Percentiles rank a stretch among this genome's conserved stretches.
Evolutionary conservation across 2,329 filamentous ascomycete species (phyloP).

Genomic region (Atkinsonella hypoxylon): DNA sequence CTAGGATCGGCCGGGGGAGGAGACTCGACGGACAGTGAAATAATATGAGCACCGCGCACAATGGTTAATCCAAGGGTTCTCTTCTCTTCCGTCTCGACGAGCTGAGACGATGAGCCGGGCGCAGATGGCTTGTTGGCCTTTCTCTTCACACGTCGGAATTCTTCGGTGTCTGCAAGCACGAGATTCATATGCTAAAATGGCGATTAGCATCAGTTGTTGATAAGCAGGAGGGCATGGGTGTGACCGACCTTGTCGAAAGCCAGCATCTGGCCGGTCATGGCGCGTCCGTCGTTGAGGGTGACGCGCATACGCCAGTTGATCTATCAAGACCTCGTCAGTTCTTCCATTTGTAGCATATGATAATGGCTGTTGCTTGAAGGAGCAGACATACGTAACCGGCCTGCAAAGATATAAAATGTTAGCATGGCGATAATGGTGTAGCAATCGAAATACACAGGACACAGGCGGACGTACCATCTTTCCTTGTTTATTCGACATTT

Average conservation of each 20-base stretch:
- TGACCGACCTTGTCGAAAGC: slow-evolving; percentile 82
- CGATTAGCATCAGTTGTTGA: neutral
- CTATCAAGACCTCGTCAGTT: slow-evolving; percentile 31
- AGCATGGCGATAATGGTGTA: slow-evolving; percentile 41
- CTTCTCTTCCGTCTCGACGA: slow-evolving; percentile 89
- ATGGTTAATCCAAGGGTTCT: slow-evolving; percentile 92
- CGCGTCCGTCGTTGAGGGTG: slow-evolving; percentile 85
- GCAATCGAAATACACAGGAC: slow-evolving; percentile 21
- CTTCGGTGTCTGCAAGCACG: slow-evolving; percentile 95
- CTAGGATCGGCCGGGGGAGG: slow-evolving; percentile 90
- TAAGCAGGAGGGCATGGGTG: neutral
- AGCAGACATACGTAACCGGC: slow-evolving; percentile 54
- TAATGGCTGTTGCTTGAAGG: neutral
- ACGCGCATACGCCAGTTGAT: slow-evolving; percentile 99
- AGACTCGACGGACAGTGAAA: slow-evolving; percentile 90
- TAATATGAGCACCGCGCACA: slow-evolving; percentile 85
- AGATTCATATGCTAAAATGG: slow-evolving; percentile 85
- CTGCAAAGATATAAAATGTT: slow-evolving; percentile 42
- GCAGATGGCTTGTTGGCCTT: slow-evolving; percentile 64
- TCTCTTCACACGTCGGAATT: slow-evolving; percentile 84
- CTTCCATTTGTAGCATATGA: slow-evolving; percentile 17
- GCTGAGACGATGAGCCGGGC: slow-evolving; percentile 47
- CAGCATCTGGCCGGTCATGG: slow-evolving; percentile 96
- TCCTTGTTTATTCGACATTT: slow-evolving; percentile 68
- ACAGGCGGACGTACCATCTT: slow-evolving; percentile 75